phyloP scores from a whole-genome alignment of 164 flowering plant genomes.

The Stephania japonica region DNA sequence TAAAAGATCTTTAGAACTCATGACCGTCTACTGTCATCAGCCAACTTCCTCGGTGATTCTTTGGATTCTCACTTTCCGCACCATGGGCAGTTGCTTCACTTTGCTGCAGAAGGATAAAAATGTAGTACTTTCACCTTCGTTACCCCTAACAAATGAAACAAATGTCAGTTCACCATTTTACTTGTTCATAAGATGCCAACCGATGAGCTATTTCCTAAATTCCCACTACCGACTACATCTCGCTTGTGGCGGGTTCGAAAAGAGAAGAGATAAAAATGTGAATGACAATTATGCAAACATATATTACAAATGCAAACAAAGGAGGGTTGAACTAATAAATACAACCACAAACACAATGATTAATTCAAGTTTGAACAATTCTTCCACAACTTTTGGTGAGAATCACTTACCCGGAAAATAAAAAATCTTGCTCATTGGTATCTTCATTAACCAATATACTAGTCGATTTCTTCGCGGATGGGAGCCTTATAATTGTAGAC shows the following conservation, averaged over 20 bases:
- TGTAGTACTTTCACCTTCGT: neutral
- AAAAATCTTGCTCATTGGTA: neutral
- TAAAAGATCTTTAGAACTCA: neutral
- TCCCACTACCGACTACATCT: too few species aligned
- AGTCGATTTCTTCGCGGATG: conserved; percentile 43
- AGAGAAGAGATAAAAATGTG: too few species aligned
- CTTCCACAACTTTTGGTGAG: too few species aligned
- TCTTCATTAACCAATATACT: conserved; percentile 11
- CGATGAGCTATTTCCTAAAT: too few species aligned
- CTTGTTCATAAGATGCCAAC: too few species aligned
- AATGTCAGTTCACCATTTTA: too few species aligned
- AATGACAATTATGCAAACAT: too few species aligned
- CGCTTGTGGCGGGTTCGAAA: too few species aligned
- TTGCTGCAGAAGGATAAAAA: neutral
- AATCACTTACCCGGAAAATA: conserved; percentile 6
- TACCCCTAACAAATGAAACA: neutral
- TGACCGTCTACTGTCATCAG: neutral
- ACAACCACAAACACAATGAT: too few species aligned
- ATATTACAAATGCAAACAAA: too few species aligned
- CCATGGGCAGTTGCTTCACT: neutral
- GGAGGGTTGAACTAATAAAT: too few species aligned
- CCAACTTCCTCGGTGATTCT: neutral
- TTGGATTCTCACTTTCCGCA: conserved; percentile 3
- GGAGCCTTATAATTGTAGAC: conserved; percentile 63
- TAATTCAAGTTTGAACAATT: too few species aligned